Conservation (phyloP, 345 rosid species). For the Lepidium africanum region DNA sequence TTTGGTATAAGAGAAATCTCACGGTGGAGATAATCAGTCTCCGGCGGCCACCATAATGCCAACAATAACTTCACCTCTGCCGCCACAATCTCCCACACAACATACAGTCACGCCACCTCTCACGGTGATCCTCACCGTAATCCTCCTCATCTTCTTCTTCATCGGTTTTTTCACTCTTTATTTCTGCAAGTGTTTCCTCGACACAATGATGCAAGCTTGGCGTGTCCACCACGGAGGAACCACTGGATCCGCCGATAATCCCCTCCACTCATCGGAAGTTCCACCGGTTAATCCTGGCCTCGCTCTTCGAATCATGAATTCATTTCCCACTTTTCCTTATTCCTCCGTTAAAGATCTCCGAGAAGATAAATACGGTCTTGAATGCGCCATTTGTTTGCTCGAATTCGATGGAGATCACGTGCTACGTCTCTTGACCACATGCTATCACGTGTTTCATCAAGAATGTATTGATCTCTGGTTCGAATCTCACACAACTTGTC, state of each 20-base stretch:
- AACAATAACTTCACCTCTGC: slow-evolving; percentile 7
- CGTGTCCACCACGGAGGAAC: slow-evolving; percentile 25
- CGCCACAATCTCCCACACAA: not conserved
- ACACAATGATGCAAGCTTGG: slow-evolving; percentile 36
- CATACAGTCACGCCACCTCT: slow-evolving; percentile 35
- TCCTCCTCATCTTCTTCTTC: slow-evolving; percentile 57
- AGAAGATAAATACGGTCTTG: slow-evolving; percentile 50
- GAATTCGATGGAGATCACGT: slow-evolving; percentile 60
- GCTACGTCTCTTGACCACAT: slow-evolving; percentile 59
- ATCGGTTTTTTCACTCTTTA: slow-evolving; percentile 57
- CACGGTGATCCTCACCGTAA: slow-evolving; percentile 42
- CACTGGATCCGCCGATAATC: slow-evolving; percentile 25
- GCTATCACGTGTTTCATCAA: slow-evolving; percentile 76
- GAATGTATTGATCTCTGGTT: slow-evolving; percentile 92
- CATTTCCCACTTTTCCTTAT: slow-evolving; percentile 58
- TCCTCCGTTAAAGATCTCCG: slow-evolving; percentile 54
- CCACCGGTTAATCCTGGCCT: slow-evolving; percentile 36
- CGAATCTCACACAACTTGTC: slow-evolving; percentile 62
- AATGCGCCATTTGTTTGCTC: slow-evolving; percentile 71
- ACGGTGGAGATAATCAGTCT: slow-evolving; percentile 41
- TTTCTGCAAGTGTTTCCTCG: slow-evolving; percentile 54
- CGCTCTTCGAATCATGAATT: slow-evolving; percentile 41
- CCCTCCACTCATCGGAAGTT: not conserved
- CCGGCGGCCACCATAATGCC: slow-evolving; percentile 63
- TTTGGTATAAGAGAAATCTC: slow-evolving; percentile 31